Conservation (phyloP, 306 rosid genomes). For the Cicer pinnatifidum region DNA sequence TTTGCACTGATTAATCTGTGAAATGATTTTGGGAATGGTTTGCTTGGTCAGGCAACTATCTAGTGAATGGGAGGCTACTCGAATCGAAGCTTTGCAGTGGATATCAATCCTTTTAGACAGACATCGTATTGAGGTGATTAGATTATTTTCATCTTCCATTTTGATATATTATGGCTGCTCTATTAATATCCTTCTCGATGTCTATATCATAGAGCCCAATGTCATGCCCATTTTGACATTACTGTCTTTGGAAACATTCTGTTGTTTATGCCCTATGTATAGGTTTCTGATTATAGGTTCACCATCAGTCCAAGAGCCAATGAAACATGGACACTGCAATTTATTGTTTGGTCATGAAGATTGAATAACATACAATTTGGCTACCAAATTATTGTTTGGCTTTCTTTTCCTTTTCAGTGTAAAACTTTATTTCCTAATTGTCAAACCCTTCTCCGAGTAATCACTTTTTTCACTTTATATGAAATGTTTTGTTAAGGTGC, state of each 20-base stretch:
- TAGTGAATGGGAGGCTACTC: constrained; percentile 90
- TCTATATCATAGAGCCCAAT: constrained; percentile 33
- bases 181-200: constrained; percentile 31
- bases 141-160: constrained; percentile 34
- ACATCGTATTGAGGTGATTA: constrained; percentile 84
- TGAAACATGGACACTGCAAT: neutral
- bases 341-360: constrained; percentile 6
- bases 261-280: constrained; percentile 24
- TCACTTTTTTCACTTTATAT: constrained; percentile 11
- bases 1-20: constrained; percentile 41
- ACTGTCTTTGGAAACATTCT: constrained; percentile 32
- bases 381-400: constrained; percentile 17
- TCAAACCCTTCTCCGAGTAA: neutral
- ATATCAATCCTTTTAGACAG: constrained; percentile 76
- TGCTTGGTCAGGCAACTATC: constrained; percentile 78
- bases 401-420: constrained; percentile 8
- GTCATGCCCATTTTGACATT: constrained; percentile 37
- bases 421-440: constrained; percentile 4
- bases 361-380: neutral
- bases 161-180: constrained; percentile 38
- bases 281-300: neutral
- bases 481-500: constrained; percentile 27
- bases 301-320: constrained; percentile 8
- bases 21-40: constrained; percentile 45
- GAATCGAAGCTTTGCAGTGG: constrained; percentile 95